A percentile compares a stretch with the other conserved stretches of the same genome.
Conservation (phyloP, 768 basidiomycete species). For the Austroboletus festivus region DNA sequence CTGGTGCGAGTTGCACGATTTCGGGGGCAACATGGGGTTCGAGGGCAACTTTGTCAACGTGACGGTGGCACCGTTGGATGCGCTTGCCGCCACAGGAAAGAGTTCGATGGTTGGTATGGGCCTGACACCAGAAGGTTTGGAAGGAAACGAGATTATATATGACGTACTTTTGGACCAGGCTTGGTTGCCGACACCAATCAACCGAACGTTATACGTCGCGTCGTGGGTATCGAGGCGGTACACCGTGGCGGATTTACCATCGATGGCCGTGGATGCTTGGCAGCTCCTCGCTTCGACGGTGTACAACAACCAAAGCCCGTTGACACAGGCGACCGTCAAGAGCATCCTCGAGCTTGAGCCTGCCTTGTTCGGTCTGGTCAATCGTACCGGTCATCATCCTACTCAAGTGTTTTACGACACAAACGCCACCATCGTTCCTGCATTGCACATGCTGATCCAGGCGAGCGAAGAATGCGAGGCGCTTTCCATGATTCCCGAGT, state of each 20-base stretch:
- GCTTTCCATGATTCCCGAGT: slow-evolving; percentile 31
- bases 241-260: slow-evolving; percentile 24
- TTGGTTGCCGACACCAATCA: slow-evolving; percentile 35
- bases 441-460: slow-evolving; percentile 65
- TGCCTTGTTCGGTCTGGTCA: slow-evolving; percentile 32
- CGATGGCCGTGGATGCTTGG: slow-evolving; percentile 33
- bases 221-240: slow-evolving; percentile 39
- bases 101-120: slow-evolving; percentile 39
- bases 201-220: slow-evolving; percentile 31
- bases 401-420: slow-evolving; percentile 39
- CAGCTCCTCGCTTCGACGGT: slow-evolving; percentile 34
- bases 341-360: slow-evolving; percentile 38
- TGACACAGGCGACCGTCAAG: slow-evolving; percentile 36
- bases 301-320: slow-evolving; percentile 36
- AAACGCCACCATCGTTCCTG: slow-evolving; percentile 63
- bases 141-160: slow-evolving; percentile 42
- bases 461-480: slow-evolving; percentile 14
- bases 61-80: slow-evolving; percentile 32
- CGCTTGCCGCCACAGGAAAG: slow-evolving; percentile 25
- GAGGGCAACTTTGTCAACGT: slow-evolving; percentile 37
- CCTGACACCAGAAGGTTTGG: slow-evolving; percentile 38
- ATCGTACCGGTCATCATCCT: slow-evolving; percentile 32
- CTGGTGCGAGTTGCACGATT: slow-evolving; percentile 42
- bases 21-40: slow-evolving; percentile 38
- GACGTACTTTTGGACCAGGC: slow-evolving; percentile 41